Evolutionary conservation across 768 basidiomycete genomes (phyloP).

Genomic region (Suillus cothurnatus): DNA sequence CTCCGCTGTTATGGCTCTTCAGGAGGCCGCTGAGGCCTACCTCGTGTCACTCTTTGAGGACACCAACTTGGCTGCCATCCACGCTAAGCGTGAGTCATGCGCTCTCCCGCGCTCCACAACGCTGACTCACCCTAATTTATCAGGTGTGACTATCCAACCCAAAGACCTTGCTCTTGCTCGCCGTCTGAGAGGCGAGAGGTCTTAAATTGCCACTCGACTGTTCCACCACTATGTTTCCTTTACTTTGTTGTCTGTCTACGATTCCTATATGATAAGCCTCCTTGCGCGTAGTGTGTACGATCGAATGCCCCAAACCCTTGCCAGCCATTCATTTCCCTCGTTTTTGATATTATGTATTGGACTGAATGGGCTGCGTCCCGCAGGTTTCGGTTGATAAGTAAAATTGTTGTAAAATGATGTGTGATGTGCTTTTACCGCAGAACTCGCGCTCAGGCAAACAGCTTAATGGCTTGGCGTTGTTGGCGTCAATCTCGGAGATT

Average conservation of each 20-base stretch:
- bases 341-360: conserved; percentile 16
- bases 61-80: conserved; percentile 90
- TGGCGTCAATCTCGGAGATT: background rate
- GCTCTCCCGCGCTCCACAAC: conserved; percentile 2
- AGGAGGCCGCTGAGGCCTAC: conserved; percentile 91
- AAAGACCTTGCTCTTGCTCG: conserved; percentile 89
- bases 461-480: background rate
- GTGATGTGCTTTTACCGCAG: conserved; percentile 22
- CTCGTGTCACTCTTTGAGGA: conserved; percentile 87
- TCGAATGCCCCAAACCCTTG: conserved; percentile 11
- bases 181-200: conserved; percentile 84
- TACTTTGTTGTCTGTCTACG: conserved; percentile 19
- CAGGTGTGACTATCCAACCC: conserved; percentile 72
- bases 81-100: conserved; percentile 67
- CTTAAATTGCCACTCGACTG: conserved; percentile 42
- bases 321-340: background rate
- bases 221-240: conserved; percentile 5
- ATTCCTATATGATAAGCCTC: conserved; percentile 27
- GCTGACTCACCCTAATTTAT: conserved; percentile 18
- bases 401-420: conserved; percentile 32
- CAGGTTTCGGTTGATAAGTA: conserved; percentile 20
- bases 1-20: conserved; percentile 90
- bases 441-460: background rate
- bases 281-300: conserved; percentile 34
- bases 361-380: conserved; percentile 3